Evolutionary conservation across 768 basidiomycete genomes (phyloP).

Genomic region (Cystobasidium onofrii): DNA sequence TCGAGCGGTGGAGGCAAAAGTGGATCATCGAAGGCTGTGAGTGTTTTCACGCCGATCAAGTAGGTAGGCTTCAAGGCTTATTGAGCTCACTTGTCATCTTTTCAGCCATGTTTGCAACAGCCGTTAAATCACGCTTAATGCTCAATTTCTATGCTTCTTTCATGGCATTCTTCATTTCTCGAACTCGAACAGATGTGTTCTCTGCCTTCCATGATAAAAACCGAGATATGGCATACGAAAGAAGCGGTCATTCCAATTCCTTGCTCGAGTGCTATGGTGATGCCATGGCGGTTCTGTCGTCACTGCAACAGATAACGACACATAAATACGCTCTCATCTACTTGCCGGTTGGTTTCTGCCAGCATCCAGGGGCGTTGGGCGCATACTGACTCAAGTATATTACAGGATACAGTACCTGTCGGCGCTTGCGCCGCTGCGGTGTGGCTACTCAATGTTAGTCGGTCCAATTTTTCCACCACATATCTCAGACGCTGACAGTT

Average conservation of each 20-base stretch:
- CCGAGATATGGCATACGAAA: neutral
- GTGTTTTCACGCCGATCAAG: too few relatives aligned
- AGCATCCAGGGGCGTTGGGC: too few relatives aligned
- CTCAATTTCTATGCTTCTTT: conserved; percentile 8
- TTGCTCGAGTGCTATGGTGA: neutral
- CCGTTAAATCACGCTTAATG: neutral
- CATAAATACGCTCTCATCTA: neutral
- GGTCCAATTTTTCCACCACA: too few relatives aligned
- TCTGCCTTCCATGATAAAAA: neutral
- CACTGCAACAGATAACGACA: neutral
- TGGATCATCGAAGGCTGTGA: conserved; percentile 7
- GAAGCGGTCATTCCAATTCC: neutral
- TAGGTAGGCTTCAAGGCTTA: too few relatives aligned
- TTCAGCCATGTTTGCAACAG: neutral
- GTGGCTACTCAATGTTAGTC: neutral
- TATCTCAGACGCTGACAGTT: too few relatives aligned
- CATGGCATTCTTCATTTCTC: conserved; percentile 16
- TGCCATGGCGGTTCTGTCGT: neutral
- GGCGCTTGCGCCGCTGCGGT: neutral
- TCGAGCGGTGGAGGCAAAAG: neutral
- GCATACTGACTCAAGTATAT: neutral
- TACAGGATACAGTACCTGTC: conserved; percentile 2
- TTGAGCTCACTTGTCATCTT: neutral
- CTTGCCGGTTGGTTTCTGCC: neutral
- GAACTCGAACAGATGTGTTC: neutral